Percentiles rank a stretch among this genome's conserved stretches.
phyloP scores from a whole-genome alignment of 1,284 basidiomycete species.

The Coriolopsis trogii region DNA sequence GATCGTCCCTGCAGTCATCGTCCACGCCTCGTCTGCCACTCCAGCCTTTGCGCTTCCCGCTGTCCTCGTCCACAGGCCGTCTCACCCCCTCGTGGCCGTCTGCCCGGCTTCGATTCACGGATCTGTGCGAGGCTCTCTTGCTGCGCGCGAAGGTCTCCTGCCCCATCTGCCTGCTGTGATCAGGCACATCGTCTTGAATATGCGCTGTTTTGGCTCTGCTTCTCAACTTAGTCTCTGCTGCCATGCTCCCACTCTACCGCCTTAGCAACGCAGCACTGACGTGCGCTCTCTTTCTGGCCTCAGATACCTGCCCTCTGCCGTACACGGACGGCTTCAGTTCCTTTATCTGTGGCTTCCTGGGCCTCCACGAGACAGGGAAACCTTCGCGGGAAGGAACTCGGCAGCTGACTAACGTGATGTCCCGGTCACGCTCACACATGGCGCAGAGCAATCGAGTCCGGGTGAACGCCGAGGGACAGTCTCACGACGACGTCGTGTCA shows the following conservation, averaged over 20 bases:
- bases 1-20: conserved; percentile 21
- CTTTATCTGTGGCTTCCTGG: not conserved
- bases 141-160: conserved; percentile 1
- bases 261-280: conserved; percentile 6
- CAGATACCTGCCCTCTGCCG: not conserved
- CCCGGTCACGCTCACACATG: conserved; percentile 3
- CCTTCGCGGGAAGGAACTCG: conserved; percentile 12
- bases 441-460: not conserved
- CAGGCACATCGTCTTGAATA: conserved; percentile 16
- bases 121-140: conserved; percentile 4
- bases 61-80: conserved; percentile 4
- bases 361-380: not conserved
- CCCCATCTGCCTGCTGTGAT: conserved; percentile 7
- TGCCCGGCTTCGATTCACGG: conserved; percentile 3
- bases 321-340: not conserved
- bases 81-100: conserved; percentile 9
- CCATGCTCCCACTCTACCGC: conserved; percentile 5
- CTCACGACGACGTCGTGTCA: not conserved
- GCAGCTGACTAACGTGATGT: conserved; percentile 1
- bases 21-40: not conserved
- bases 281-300: not conserved
- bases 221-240: not conserved
- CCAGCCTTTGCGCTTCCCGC: not conserved
- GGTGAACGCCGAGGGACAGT: conserved; percentile 4
- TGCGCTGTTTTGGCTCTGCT: conserved; percentile 8